These are phyloP conservation scores for Tetrapyrgos nigripes DNA, from an alignment of 1,284 basidiomycete species.

Conservation along the genomic window DNA sequence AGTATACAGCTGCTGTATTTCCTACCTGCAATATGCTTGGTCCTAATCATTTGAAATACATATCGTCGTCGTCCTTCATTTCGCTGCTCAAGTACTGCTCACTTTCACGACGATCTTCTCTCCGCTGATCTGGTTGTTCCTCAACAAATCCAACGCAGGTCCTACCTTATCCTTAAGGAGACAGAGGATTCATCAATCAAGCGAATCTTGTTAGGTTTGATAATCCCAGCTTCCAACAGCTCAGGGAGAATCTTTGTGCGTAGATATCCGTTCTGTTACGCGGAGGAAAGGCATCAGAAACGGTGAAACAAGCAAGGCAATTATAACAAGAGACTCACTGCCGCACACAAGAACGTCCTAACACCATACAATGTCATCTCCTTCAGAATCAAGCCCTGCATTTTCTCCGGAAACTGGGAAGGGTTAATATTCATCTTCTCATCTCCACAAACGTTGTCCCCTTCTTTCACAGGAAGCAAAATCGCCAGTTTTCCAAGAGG, in stretches of 20 bases:
- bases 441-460: constrained; percentile 40
- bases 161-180: constrained; percentile 46
- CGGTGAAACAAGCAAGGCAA: background rate
- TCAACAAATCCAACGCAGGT: constrained; percentile 47
- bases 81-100: too few relatives aligned
- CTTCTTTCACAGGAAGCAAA: constrained; percentile 55
- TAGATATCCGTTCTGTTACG: constrained; percentile 45
- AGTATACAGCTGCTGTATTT: too few relatives aligned
- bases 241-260: constrained; percentile 52
- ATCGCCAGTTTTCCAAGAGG: constrained; percentile 47
- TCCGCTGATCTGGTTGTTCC: constrained; percentile 53
- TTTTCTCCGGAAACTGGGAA: constrained; percentile 35
- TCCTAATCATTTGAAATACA: too few relatives aligned
- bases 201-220: constrained; percentile 47
- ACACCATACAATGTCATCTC: constrained; percentile 45
- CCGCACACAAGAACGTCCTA: constrained; percentile 47
- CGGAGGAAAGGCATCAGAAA: constrained; percentile 16
- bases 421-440: constrained; percentile 36
- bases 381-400: constrained; percentile 29
- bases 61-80: too few relatives aligned
- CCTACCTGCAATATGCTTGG: too few relatives aligned
- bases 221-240: constrained; percentile 42
- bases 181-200: constrained; percentile 46
- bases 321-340: constrained; percentile 34
- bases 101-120: constrained; percentile 55